A percentile compares a stretch with the other conserved stretches of the same genome.
Conservation (phyloP, 2,329 filamentous ascomycete genomes). For the Ophiostoma fasciatum region DNA sequence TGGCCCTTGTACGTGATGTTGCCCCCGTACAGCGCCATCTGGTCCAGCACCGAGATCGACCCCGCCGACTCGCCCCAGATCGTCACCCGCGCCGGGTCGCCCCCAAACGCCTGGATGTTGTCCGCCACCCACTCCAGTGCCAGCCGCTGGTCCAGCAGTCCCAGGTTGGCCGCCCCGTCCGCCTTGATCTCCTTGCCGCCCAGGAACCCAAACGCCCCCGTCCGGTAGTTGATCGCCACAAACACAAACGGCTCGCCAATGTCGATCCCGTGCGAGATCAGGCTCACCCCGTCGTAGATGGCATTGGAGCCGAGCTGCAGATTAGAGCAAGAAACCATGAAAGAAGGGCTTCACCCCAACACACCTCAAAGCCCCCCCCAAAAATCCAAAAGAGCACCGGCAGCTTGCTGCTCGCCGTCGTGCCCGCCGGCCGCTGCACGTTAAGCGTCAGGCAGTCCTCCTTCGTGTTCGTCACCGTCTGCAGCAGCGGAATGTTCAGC, state of each 20-base stretch:
- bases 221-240: constrained; percentile 64
- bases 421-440: constrained; percentile 43
- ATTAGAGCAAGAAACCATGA: too few species aligned
- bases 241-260: constrained; percentile 53
- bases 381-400: constrained; percentile 60
- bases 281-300: constrained; percentile 36
- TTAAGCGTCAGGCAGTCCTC: constrained; percentile 53
- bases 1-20: constrained; percentile 61
- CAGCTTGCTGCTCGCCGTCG: constrained; percentile 37
- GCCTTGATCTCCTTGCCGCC: constrained; percentile 51
- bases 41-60: constrained; percentile 59
- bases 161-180: constrained; percentile 55
- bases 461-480: constrained; percentile 34
- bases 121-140: constrained; percentile 64
- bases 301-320: constrained; percentile 29
- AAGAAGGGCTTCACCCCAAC: too few species aligned
- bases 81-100: constrained; percentile 63
- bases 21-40: constrained; percentile 57
- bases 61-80: constrained; percentile 66
- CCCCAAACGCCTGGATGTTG: constrained; percentile 64
- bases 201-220: constrained; percentile 61
- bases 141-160: constrained; percentile 57
- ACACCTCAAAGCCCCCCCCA: constrained; percentile 50
- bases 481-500: constrained; percentile 40
- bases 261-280: constrained; percentile 29